phyloP scores from a whole-genome alignment of 257 asterid species.

The Sherardia arvensis region DNA sequence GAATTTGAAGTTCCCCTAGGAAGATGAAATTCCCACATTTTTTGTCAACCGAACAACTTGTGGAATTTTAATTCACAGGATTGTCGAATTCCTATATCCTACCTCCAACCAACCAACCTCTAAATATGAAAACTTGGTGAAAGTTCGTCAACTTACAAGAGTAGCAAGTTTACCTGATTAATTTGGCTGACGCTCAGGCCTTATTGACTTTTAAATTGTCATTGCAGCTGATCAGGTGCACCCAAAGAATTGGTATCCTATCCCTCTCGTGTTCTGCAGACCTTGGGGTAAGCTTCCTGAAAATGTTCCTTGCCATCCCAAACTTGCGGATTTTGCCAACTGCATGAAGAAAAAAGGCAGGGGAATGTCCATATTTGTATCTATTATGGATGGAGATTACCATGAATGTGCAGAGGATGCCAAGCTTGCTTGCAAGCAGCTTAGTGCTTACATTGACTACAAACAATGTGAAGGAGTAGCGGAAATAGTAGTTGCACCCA shows the following conservation, averaged over 20 bases:
- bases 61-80: no score
- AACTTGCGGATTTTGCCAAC: conserved; percentile 95
- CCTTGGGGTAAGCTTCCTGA: conserved; percentile 99
- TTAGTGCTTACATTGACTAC: conserved; percentile 81
- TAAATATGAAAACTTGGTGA: not conserved
- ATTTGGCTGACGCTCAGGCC: not conserved
- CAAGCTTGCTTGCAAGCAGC: conserved; percentile 80
- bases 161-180: not conserved
- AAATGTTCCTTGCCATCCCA: conserved; percentile 97
- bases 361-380: conserved; percentile 94
- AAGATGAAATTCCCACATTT: no score
- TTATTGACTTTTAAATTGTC: conserved; percentile 1
- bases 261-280: conserved; percentile 92
- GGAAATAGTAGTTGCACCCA: conserved; percentile 88
- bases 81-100: no score
- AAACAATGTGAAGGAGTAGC: conserved; percentile 98
- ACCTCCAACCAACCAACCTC: no score
- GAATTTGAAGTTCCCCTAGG: no score
- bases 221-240: conserved; percentile 89
- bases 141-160: not conserved
- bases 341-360: conserved; percentile 98
- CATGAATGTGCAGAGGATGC: conserved; percentile 92
- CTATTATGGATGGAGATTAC: conserved; percentile 91
- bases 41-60: no score
- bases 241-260: conserved; percentile 99